Evolutionary conservation across 2,329 filamentous ascomycete species (phyloP).

Genomic region (Phoma sp.): DNA sequence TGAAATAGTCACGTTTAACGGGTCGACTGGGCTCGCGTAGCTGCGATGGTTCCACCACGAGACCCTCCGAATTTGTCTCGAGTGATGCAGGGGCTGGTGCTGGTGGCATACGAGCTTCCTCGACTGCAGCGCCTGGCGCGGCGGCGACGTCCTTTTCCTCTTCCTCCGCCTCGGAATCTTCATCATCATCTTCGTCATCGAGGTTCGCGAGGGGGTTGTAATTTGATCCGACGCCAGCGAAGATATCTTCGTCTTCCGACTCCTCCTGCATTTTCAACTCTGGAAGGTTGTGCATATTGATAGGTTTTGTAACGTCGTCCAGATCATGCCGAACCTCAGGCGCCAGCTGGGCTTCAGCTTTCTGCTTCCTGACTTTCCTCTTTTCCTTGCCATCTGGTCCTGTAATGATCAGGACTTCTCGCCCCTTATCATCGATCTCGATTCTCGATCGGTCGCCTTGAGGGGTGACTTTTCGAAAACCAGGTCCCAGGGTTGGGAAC

Average conservation of each 20-base stretch:
- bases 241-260: slow-evolving; percentile 67
- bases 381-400: slow-evolving; percentile 68
- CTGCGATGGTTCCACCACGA: slow-evolving; percentile 7
- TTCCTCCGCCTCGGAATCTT: slow-evolving; percentile 51
- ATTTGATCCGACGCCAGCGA: slow-evolving; percentile 65
- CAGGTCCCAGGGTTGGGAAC: slow-evolving; percentile 59
- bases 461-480: slow-evolving; percentile 62
- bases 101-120: neutral
- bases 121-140: neutral
- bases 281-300: slow-evolving; percentile 51
- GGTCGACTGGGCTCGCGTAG: slow-evolving; percentile 11
- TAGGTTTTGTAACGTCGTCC: slow-evolving; percentile 54
- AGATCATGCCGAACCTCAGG: slow-evolving; percentile 52
- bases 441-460: slow-evolving; percentile 61
- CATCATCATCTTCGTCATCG: slow-evolving; percentile 58
- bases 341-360: slow-evolving; percentile 40
- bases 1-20: slow-evolving; percentile 34
- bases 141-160: slow-evolving; percentile 41
- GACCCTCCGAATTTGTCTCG: slow-evolving; percentile 8
- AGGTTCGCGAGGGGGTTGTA: slow-evolving; percentile 67
- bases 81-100: neutral
- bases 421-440: slow-evolving; percentile 62
- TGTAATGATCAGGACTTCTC: slow-evolving; percentile 66
- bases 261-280: slow-evolving; percentile 34
- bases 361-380: slow-evolving; percentile 65